phyloP scores from a whole-genome alignment of 2,329 filamentous ascomycete species.

The Drechslerella dactyloides region DNA sequence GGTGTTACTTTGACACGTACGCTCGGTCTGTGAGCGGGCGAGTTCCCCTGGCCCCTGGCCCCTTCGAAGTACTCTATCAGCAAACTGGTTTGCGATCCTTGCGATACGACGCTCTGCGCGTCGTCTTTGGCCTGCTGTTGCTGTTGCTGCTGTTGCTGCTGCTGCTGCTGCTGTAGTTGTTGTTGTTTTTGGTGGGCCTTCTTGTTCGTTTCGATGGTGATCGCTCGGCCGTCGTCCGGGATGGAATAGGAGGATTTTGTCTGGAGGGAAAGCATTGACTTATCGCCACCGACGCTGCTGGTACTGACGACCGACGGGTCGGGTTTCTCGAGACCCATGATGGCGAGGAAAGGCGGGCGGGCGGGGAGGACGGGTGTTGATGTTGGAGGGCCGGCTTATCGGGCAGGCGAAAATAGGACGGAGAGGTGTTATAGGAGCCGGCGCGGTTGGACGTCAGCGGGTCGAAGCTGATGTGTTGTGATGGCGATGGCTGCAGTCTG shows the following conservation, averaged over 20 bases:
- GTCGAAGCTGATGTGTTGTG: slow-evolving; percentile 6
- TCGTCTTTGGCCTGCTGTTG: slow-evolving; percentile 60
- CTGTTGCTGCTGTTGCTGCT: slow-evolving; percentile 1
- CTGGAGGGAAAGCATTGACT: slow-evolving; percentile 65
- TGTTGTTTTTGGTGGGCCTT: slow-evolving; percentile 68
- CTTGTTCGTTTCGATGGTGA: slow-evolving; percentile 83
- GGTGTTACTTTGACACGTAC: slow-evolving; percentile 82
- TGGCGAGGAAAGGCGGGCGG: slow-evolving; percentile 1
- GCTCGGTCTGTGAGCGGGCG: slow-evolving; percentile 75
- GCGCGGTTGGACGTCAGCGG: background rate
- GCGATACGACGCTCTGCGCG: slow-evolving; percentile 62
- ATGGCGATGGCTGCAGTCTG: background rate
- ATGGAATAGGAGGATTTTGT: slow-evolving; percentile 78
- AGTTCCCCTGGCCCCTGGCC: slow-evolving; percentile 67
- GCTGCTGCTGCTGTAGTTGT: background rate
- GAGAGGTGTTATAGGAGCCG: background rate
- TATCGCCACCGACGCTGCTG: slow-evolving; percentile 48
- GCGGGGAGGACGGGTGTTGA: background rate
- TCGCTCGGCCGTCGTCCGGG: slow-evolving; percentile 84
- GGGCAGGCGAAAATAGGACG: slow-evolving; percentile 1
- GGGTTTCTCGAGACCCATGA: slow-evolving; percentile 43
- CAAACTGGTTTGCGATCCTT: slow-evolving; percentile 82
- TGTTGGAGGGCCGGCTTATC: background rate
- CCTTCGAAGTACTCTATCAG: slow-evolving; percentile 95
- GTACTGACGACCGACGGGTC: slow-evolving; percentile 49